Conservation (phyloP, 2,329 filamentous ascomycete genomes). For the Cladosporium colombiae region DNA sequence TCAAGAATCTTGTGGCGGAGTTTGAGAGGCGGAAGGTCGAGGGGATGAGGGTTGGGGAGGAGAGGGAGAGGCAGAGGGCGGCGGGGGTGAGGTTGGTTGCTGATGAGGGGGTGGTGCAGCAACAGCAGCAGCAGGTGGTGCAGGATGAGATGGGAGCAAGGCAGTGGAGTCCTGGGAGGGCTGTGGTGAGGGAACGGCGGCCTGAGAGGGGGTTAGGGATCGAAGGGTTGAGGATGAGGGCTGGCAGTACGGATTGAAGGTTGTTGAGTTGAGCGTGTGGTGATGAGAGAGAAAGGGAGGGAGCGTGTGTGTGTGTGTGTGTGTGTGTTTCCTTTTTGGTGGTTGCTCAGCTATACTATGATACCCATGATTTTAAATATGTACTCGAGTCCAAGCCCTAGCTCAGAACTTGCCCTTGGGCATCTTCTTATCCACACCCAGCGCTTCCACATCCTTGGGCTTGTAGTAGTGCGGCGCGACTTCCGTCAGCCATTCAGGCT, state of each 20-base stretch:
- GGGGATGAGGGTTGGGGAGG: conserved; percentile 37
- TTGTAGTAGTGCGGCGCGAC: conserved; percentile 95
- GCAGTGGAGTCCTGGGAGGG: conserved; percentile 18
- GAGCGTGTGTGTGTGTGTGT: neutral
- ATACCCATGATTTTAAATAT: conserved; percentile 12
- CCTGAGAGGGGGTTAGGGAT: conserved; percentile 14
- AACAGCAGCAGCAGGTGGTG: conserved; percentile 2
- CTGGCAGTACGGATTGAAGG: conserved; percentile 15
- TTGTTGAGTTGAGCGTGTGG: neutral
- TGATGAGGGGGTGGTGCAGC: conserved; percentile 21
- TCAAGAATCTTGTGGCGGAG: conserved; percentile 74
- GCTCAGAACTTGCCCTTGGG: conserved; percentile 51
- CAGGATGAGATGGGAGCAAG: conserved; percentile 1
- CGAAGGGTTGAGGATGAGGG: conserved; percentile 18
- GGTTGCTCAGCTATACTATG: conserved; percentile 5
- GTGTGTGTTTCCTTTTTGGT: neutral
- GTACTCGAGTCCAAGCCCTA: neutral
- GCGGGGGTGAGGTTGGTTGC: conserved; percentile 35
- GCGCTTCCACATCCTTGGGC: conserved; percentile 79
- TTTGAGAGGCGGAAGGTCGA: conserved; percentile 62
- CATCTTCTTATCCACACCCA: conserved; percentile 76
- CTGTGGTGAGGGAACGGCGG: conserved; percentile 12
- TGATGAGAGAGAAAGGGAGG: too few relatives aligned
- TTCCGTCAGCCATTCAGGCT: conserved; percentile 82
- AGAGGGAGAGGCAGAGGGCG: conserved; percentile 31